Evolutionary conservation across 306 rosid genomes (phyloP), one percentile per base, ranked within the genome.

Genomic region (Vachellia pachyceras): DNA sequence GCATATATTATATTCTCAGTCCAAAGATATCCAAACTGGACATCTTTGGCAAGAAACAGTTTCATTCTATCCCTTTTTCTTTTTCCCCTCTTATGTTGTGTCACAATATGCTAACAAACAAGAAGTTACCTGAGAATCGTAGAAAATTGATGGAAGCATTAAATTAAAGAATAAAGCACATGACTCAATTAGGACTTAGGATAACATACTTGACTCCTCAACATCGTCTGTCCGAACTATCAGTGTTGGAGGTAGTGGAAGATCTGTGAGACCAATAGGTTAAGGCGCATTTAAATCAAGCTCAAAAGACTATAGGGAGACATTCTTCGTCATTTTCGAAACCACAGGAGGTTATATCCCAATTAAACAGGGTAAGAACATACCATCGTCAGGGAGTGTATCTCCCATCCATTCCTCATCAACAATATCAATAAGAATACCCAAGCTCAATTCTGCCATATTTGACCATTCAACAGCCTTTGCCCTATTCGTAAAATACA

Each of bases 371-470:
- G 63, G 63, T 14, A n/a, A 54, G 63, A 60, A 12, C 2, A 50
- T 85, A 91, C 94, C 98, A 72, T 93, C 98, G 79, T 89, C 84
- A 73, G 97, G 97, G 60, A 93, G 94, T 45, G 97, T 93, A 82
- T 91, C 96, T 86, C 91, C 89, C 97, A 91, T 91, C 98, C 97
- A 93, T 77, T 89, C 98, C 73, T 93, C 98, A 76, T 91, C 98
- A 80, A 93, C 94, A 74, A 91, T 69, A 77, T 93, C 97, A 81
- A 93, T 81, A 18, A 91, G 90, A 80, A 90, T 82, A 50, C 92
- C 91, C 82, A 88, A 58, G 86, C 88, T 90, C 69, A 89, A 39
- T 75, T 92, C 95, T 39, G 95, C 90, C 97, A 92, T 90, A 17
- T 61, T 72, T 79, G 33, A 52, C 60, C 57, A 35, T 45, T 41